A percentile compares a stretch with the other conserved stretches of the same genome.
Conservation (phyloP, 495 filamentous ascomycete species). For the Hypoxylon cercidicola region DNA sequence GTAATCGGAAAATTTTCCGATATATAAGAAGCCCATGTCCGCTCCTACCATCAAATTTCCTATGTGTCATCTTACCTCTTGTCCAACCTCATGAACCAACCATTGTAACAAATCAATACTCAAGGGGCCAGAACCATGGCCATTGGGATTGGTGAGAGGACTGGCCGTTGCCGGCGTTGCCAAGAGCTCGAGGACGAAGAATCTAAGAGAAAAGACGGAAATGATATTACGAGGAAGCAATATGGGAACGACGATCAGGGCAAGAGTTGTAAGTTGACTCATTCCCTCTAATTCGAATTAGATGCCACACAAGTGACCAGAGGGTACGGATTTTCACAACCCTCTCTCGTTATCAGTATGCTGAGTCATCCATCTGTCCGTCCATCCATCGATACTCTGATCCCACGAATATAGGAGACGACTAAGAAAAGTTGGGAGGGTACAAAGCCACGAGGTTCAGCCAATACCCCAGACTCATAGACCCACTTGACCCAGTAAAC, state of each 20-base stretch:
- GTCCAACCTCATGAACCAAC: constrained; percentile 4
- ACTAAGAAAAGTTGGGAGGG: constrained; percentile 20
- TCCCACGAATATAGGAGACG: constrained; percentile 17
- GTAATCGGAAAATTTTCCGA: constrained; percentile 9
- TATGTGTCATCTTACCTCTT: constrained; percentile 15
- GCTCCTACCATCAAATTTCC: constrained; percentile 6
- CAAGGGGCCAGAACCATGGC: constrained; percentile 33
- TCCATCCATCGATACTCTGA: background rate
- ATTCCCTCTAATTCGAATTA: constrained; percentile 1
- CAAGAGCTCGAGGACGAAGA: constrained; percentile 43
- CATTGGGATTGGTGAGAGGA: constrained; percentile 20
- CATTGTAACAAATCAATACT: background rate
- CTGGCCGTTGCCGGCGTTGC: constrained; percentile 33
- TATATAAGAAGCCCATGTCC: constrained; percentile 29
- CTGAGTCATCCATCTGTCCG: constrained; percentile 5
- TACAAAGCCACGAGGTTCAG: constrained; percentile 10
- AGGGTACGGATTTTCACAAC: background rate
- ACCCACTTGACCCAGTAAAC: constrained; percentile 20
- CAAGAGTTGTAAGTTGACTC: constrained; percentile 19
- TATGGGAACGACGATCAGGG: background rate
- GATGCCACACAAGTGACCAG: background rate
- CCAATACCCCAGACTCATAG: constrained; percentile 21
- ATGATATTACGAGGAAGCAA: constrained; percentile 7
- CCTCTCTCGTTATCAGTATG: background rate
- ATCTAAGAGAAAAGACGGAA: constrained; percentile 22